phyloP scores from a whole-genome alignment of 257 asterid species.

The Perilla frutescens region DNA sequence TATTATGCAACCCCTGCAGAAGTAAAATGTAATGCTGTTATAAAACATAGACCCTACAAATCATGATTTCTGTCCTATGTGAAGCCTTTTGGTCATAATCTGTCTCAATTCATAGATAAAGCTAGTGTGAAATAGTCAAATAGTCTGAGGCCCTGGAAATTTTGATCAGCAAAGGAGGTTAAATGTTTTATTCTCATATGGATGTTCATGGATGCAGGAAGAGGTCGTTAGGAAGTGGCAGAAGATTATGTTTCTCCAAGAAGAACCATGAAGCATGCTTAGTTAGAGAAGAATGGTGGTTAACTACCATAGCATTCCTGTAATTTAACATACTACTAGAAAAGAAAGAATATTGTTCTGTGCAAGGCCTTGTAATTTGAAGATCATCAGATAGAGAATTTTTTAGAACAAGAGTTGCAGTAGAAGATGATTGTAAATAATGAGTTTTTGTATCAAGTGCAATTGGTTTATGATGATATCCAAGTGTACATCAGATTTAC shows the following conservation, averaged over 20 bases:
- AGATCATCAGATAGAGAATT: too few species aligned
- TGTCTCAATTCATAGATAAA: constrained; percentile 18
- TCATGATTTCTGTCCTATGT: constrained; percentile 1
- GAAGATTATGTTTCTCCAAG: too few species aligned
- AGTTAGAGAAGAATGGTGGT: too few species aligned
- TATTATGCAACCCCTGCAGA: constrained; percentile 69
- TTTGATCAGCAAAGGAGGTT: neutral
- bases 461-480: neutral
- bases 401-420: too few species aligned
- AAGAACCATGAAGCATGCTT: too few species aligned
- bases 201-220: too few species aligned
- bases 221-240: too few species aligned
- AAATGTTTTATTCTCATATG: too few species aligned
- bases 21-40: constrained; percentile 17
- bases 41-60: constrained; percentile 4
- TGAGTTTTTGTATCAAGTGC: neutral
- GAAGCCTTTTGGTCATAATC: neutral
- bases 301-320: too few species aligned
- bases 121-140: neutral
- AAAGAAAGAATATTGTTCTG: too few species aligned
- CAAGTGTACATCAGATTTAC: neutral
- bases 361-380: neutral
- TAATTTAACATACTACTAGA: too few species aligned
- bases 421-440: neutral
- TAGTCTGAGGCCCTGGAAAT: neutral